These are phyloP conservation scores for Brassica carinata DNA, from an alignment of 345 rosid species.

Conservation along the genomic window DNA sequence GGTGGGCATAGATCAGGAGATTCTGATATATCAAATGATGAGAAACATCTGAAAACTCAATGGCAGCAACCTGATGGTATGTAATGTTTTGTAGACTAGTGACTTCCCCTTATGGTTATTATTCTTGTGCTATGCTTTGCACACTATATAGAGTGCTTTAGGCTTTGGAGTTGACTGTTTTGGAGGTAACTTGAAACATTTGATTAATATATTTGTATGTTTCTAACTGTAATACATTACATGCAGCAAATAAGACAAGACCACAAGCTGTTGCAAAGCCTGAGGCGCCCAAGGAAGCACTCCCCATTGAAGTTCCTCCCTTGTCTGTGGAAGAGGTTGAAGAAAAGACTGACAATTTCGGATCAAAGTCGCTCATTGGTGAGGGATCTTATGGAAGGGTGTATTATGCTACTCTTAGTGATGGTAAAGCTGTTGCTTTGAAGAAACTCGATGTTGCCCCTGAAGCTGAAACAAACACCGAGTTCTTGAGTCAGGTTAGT, in stretches of 20 bases:
- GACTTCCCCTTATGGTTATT: too few relatives aligned
- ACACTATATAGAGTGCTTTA: not conserved
- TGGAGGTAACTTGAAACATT: constrained; percentile 6
- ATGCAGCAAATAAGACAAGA: not conserved
- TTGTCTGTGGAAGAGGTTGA: not conserved
- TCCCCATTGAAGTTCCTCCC: not conserved
- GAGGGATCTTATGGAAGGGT: not conserved
- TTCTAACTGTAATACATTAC: not conserved
- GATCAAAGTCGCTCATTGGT: not conserved
- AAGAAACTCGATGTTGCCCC: not conserved
- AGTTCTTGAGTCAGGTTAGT: not conserved
- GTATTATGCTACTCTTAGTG: not conserved
- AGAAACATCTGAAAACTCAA: constrained; percentile 55
- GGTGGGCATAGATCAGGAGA: constrained; percentile 71
- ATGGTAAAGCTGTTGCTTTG: not conserved
- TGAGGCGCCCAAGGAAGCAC: not conserved
- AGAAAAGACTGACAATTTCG: not conserved
- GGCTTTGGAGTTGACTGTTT: not conserved
- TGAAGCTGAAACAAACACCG: not conserved
- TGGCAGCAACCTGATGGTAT: constrained; percentile 62
- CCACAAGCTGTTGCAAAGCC: not conserved
- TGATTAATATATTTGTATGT: not conserved
- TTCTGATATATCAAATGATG: constrained; percentile 56
- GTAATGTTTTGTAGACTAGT: not conserved
- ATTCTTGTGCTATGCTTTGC: not conserved